Evolutionary conservation across 768 basidiomycete species (phyloP).

Genomic region (Cystofilobasidium macerans): DNA sequence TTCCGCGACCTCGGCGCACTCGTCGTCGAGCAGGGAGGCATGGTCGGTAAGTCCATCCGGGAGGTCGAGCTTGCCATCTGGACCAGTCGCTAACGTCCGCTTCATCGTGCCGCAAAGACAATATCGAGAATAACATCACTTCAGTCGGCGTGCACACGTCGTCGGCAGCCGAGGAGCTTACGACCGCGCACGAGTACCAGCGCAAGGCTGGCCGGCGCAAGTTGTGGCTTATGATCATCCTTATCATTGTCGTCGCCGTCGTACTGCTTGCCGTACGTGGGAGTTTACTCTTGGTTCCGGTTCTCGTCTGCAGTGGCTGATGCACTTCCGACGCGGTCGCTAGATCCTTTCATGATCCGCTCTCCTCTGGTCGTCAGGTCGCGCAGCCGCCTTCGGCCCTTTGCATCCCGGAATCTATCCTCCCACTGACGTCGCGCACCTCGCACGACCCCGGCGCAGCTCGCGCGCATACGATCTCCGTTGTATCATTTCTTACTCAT

Average conservation of each 20-base stretch:
- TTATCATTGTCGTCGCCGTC: slow-evolving; percentile 73
- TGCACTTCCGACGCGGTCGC: background rate
- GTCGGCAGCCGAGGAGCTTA: slow-evolving; percentile 73
- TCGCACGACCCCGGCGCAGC: too few species aligned
- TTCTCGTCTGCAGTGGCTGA: background rate
- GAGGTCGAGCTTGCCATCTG: background rate
- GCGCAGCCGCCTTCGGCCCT: too few species aligned
- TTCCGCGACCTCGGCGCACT: slow-evolving; percentile 92
- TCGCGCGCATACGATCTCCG: too few species aligned
- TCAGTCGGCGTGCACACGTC: slow-evolving; percentile 72
- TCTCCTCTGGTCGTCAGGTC: background rate
- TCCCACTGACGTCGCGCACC: too few species aligned
- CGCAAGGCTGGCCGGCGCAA: slow-evolving; percentile 83
- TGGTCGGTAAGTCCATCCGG: slow-evolving; percentile 64
- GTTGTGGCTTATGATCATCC: slow-evolving; percentile 75
- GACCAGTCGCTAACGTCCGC: slow-evolving; percentile 2
- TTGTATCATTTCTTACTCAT: too few species aligned
- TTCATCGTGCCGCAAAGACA: slow-evolving; percentile 57
- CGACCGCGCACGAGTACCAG: slow-evolving; percentile 83
- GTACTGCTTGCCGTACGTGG: slow-evolving; percentile 80
- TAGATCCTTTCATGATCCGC: slow-evolving; percentile 1
- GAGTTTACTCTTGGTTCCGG: background rate
- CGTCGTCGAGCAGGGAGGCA: slow-evolving; percentile 83
- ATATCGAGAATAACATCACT: slow-evolving; percentile 86
- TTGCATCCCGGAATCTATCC: too few species aligned